Evolutionary conservation across 106 monocot species (phyloP).

Genomic region (Dioscorea zingiberensis): DNA sequence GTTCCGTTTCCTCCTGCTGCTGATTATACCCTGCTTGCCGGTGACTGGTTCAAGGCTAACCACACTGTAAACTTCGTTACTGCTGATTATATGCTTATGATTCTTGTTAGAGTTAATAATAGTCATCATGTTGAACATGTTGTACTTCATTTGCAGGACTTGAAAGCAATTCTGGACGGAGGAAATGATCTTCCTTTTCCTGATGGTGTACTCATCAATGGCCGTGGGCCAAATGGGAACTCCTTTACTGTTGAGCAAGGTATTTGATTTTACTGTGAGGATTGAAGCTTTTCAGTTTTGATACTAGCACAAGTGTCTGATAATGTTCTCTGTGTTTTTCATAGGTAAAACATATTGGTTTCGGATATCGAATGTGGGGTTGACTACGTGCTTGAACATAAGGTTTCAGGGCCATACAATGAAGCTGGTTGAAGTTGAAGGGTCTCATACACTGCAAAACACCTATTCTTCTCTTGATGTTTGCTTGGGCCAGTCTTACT

Average conservation of each 20-base stretch:
- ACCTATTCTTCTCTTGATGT: conserved; percentile 58
- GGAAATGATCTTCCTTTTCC: conserved; percentile 20
- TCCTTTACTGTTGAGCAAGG: conserved; percentile 31
- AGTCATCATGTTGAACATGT: too few relatives aligned
- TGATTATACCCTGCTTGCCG: conserved; percentile 22
- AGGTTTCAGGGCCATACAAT: conserved; percentile 61
- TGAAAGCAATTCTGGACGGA: conserved; percentile 25
- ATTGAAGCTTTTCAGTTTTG: too few relatives aligned
- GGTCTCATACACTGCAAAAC: conserved; percentile 81
- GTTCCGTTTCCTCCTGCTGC: conserved; percentile 42
- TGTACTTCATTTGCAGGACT: conserved; percentile 4
- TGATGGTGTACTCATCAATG: conserved; percentile 30
- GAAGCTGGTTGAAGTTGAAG: conserved; percentile 83
- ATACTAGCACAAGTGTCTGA: too few relatives aligned
- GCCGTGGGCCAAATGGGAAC: conserved; percentile 29
- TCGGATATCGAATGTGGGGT: conserved; percentile 77
- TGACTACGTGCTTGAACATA: conserved; percentile 67
- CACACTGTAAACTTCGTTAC: conserved; percentile 31
- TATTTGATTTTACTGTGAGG: background rate
- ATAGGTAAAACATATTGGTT: conserved; percentile 84
- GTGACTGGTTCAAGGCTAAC: conserved; percentile 45
- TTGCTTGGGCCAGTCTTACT: conserved; percentile 73
- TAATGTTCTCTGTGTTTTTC: background rate
- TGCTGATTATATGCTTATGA: too few relatives aligned
- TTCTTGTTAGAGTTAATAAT: too few relatives aligned